A percentile compares a stretch with the other conserved stretches of the same genome.
Evolutionary conservation across 495 filamentous ascomycete species (phyloP).

Genomic region (Tetracladium marchalianum): DNA sequence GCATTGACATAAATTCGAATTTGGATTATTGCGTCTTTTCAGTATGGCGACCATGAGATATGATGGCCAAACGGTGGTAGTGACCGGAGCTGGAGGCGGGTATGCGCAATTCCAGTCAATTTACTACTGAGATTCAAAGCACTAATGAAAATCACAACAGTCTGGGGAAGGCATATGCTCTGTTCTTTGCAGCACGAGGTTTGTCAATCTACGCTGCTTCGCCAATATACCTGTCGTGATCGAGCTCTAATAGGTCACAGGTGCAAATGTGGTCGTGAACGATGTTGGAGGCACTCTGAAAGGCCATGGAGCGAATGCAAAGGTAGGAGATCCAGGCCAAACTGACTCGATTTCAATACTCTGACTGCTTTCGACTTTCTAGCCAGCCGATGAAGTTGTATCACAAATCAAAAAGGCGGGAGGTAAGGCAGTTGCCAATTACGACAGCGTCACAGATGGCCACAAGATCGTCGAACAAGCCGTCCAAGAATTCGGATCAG

Average conservation of each 20-base stretch:
- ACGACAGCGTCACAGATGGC: conserved; percentile 89
- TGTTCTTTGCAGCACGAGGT: conserved; percentile 63
- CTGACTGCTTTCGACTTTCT: not conserved
- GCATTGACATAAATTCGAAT: too few relatives aligned
- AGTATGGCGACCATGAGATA: conserved; percentile 53
- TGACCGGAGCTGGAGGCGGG: conserved; percentile 69
- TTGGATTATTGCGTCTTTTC: too few relatives aligned
- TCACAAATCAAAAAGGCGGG: conserved; percentile 80
- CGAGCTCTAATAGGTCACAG: not conserved
- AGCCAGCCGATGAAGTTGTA: conserved; percentile 90
- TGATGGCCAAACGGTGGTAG: conserved; percentile 67
- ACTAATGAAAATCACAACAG: not conserved
- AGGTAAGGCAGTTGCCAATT: conserved; percentile 92
- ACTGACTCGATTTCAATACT: not conserved
- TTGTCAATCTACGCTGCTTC: not conserved
- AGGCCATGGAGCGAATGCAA: conserved; percentile 76
- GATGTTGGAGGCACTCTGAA: conserved; percentile 86
- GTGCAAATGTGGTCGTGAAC: conserved; percentile 92
- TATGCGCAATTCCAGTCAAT: not conserved
- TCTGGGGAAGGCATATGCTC: conserved; percentile 63
- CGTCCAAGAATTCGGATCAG: conserved; percentile 76
- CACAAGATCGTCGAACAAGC: conserved; percentile 91
- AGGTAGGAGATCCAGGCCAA: conserved; percentile 40
- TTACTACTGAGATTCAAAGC: too few relatives aligned
- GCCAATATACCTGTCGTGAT: not conserved